A percentile compares a stretch with the other conserved stretches of the same genome.
These are phyloP conservation scores for Neoboletus subvelutipes DNA, from an alignment of 768 basidiomycete species.

Conservation along the genomic window DNA sequence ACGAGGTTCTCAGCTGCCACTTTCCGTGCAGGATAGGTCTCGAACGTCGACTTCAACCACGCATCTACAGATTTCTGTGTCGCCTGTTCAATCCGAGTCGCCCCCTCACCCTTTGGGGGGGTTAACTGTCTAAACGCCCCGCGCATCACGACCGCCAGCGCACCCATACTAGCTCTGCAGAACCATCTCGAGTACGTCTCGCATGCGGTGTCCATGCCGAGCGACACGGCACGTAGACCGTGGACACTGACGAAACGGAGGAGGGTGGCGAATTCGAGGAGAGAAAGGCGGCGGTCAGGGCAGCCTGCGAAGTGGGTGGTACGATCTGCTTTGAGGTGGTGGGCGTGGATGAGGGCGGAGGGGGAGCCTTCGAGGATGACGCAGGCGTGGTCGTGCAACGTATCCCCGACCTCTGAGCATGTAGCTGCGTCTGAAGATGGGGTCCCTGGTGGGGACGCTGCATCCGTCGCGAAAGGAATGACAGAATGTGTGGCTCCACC, in stretches of 20 bases:
- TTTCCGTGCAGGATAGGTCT: background rate
- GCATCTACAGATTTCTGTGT: slow-evolving; percentile 4
- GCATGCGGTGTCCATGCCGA: slow-evolving; percentile 9
- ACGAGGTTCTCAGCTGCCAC: slow-evolving; percentile 10
- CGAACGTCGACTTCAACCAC: slow-evolving; percentile 10
- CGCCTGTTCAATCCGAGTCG: background rate
- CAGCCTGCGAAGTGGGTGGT: background rate
- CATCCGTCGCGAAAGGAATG: slow-evolving; percentile 2
- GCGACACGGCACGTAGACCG: slow-evolving; percentile 1
- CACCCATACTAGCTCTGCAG: slow-evolving; percentile 1
- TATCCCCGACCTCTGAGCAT: background rate
- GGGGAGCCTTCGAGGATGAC: slow-evolving; percentile 8
- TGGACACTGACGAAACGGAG: slow-evolving; percentile 8
- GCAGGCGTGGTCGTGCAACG: slow-evolving; percentile 14
- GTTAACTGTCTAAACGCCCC: background rate
- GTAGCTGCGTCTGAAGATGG: background rate
- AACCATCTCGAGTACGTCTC: slow-evolving; percentile 16
- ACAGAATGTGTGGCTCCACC: background rate
- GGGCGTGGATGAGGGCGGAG: background rate
- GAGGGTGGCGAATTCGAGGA: slow-evolving; percentile 11
- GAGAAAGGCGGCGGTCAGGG: slow-evolving; percentile 6
- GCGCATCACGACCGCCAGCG: background rate
- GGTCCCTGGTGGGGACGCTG: too few relatives aligned
- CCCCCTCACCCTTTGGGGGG: background rate
- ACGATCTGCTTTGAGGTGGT: slow-evolving; percentile 4